phyloP scores from a whole-genome alignment of 208 protist genomes.

The Crithidia thermophila region DNA sequence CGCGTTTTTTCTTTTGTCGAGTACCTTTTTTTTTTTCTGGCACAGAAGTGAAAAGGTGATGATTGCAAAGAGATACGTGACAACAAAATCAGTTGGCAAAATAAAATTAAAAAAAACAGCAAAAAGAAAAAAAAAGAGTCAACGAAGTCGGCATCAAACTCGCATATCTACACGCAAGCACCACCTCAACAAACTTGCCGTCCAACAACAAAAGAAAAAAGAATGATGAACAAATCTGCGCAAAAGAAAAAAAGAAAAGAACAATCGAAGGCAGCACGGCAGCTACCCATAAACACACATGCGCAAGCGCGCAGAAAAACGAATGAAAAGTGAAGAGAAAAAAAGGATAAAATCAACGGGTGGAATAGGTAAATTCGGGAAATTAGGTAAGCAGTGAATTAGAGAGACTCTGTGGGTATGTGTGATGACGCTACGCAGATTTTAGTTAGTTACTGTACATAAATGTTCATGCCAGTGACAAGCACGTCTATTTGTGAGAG shows the following conservation, averaged over 20 bases:
- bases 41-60: not conserved
- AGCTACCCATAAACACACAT: not conserved
- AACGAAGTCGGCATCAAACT: not conserved
- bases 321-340: constrained; percentile 9
- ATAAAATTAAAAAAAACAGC: not conserved
- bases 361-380: too few relatives aligned
- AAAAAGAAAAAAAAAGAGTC: constrained; percentile 29
- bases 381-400: too few relatives aligned
- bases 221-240: constrained; percentile 3
- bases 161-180: too few relatives aligned
- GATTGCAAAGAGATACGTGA: not conserved
- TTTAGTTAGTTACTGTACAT: too few relatives aligned
- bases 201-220: constrained; percentile 18
- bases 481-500: too few relatives aligned
- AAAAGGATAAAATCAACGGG: constrained; percentile 10
- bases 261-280: too few relatives aligned
- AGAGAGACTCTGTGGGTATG: too few relatives aligned
- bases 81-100: constrained; percentile 3
- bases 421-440: too few relatives aligned
- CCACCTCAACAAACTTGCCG: too few relatives aligned
- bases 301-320: constrained; percentile 6
- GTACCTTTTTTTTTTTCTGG: too few relatives aligned
- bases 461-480: too few relatives aligned
- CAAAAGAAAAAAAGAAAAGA: constrained; percentile 24
- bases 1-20: too few relatives aligned